Evolutionary conservation across 208 protist genomes (phyloP).

Genomic region (Trypanosoma vivax): DNA sequence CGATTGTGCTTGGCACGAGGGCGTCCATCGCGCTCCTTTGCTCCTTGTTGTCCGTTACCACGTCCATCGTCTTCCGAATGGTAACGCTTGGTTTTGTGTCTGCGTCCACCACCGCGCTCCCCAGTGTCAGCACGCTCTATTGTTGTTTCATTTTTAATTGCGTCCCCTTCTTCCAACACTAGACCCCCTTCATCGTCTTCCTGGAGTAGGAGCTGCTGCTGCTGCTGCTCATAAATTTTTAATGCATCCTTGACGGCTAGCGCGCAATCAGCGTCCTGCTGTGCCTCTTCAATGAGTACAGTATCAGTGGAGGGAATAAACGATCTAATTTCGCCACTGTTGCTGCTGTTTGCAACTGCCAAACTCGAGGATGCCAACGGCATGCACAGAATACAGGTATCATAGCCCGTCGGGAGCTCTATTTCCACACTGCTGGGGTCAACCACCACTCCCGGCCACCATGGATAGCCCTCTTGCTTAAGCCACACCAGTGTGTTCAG

Average conservation of each 20-base stretch:
- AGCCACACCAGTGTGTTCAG: slow-evolving; percentile 69
- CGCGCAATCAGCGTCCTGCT: slow-evolving; percentile 31
- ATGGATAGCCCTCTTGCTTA: slow-evolving; percentile 71
- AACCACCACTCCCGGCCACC: slow-evolving; percentile 71
- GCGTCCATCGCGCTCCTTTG: slow-evolving; percentile 9
- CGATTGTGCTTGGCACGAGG: neutral
- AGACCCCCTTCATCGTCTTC: neutral
- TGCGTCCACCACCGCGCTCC: slow-evolving; percentile 1
- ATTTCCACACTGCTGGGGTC: slow-evolving; percentile 30
- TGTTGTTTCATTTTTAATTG: neutral
- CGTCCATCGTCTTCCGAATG: neutral
- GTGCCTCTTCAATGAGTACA: slow-evolving; percentile 27
- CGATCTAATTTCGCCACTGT: slow-evolving; percentile 28
- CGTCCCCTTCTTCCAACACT: slow-evolving; percentile 3
- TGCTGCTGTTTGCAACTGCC: slow-evolving; percentile 38
- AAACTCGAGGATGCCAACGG: slow-evolving; percentile 40
- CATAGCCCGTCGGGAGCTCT: slow-evolving; percentile 34
- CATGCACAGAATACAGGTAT: slow-evolving; percentile 57
- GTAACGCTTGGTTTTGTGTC: slow-evolving; percentile 1
- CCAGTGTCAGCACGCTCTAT: neutral
- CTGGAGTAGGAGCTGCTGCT: slow-evolving; percentile 5
- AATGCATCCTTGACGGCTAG: slow-evolving; percentile 56
- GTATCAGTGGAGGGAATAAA: slow-evolving; percentile 29
- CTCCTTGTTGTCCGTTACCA: too few species aligned
- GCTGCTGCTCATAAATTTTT: slow-evolving; percentile 14